Conservation (phyloP, 805 yeast genomes). For the Ogataea methanolica region DNA sequence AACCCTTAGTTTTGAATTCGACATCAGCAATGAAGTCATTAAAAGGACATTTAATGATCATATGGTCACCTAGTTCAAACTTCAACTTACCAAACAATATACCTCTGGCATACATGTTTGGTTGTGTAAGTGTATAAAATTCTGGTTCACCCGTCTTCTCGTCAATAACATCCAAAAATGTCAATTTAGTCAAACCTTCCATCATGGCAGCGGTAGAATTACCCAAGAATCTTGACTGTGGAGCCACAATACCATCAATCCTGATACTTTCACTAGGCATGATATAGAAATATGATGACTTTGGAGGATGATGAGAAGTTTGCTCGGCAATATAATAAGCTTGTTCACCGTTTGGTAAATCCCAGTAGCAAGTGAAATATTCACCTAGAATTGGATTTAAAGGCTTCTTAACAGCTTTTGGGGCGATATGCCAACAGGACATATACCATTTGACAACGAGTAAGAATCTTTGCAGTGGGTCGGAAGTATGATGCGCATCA, state of each 20-base stretch:
- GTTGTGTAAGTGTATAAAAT: slow-evolving; percentile 82
- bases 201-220: slow-evolving; percentile 96
- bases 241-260: slow-evolving; percentile 85
- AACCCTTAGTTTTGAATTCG: slow-evolving; percentile 93
- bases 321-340: slow-evolving; percentile 92
- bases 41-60: slow-evolving; percentile 63
- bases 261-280: slow-evolving; percentile 77
- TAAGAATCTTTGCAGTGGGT: slow-evolving; percentile 65
- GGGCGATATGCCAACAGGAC: slow-evolving; percentile 97
- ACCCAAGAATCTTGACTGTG: slow-evolving; percentile 85
- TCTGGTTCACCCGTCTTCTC: slow-evolving; percentile 47
- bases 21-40: slow-evolving; percentile 67
- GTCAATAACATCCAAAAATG: slow-evolving; percentile 57
- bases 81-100: slow-evolving; percentile 85
- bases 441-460: slow-evolving; percentile 83
- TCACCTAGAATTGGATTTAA: slow-evolving; percentile 94
- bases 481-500: slow-evolving; percentile 56
- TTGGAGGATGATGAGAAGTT: slow-evolving; percentile 98
- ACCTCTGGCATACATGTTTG: slow-evolving; percentile 93
- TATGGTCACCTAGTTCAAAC: slow-evolving; percentile 89
- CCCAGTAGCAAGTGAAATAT: slow-evolving; percentile 89
- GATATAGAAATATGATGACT: slow-evolving; percentile 86
- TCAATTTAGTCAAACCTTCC: slow-evolving; percentile 81
- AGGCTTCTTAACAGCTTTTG: slow-evolving; percentile 97
- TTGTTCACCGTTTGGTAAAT: slow-evolving; percentile 56